These are phyloP conservation scores for Boletus mariae DNA, from an alignment of 1,284 basidiomycete genomes.

Conservation along the genomic window DNA sequence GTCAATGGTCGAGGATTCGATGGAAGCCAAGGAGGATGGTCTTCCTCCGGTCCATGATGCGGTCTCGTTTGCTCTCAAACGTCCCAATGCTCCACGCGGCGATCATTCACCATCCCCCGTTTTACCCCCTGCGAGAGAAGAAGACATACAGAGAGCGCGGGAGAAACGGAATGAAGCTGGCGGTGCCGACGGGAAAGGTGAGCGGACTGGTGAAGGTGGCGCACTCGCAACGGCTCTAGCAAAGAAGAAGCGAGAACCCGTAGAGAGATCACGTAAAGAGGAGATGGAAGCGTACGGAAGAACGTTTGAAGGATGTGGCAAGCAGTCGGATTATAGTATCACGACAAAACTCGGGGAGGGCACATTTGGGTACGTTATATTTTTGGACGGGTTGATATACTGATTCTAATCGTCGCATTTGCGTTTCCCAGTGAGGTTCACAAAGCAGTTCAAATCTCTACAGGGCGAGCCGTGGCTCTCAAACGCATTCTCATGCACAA, in stretches of 20 bases:
- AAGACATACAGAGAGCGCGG: constrained; percentile 19
- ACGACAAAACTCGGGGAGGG: constrained; percentile 90
- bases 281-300: constrained; percentile 66
- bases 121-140: constrained; percentile 23
- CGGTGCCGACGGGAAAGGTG: constrained; percentile 7
- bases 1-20: constrained; percentile 20
- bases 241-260: constrained; percentile 35
- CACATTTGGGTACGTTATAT: constrained; percentile 78
- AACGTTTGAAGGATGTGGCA: constrained; percentile 73
- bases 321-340: constrained; percentile 74
- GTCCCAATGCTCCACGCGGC: constrained; percentile 44
- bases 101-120: constrained; percentile 44
- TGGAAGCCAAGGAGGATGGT: constrained; percentile 26
- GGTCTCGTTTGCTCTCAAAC: constrained; percentile 26
- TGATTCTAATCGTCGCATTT: constrained; percentile 7
- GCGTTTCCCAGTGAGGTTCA: constrained; percentile 73
- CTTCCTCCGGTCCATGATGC: constrained; percentile 35
- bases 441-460: constrained; percentile 69
- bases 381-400: not conserved
- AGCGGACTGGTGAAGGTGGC: constrained; percentile 8
- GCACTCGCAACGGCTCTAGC: not conserved
- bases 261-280: constrained; percentile 57
- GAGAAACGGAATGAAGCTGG: constrained; percentile 28
- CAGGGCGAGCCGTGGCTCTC: constrained; percentile 73
- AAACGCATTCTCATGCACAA: constrained; percentile 97